phyloP scores from a whole-genome alignment of 148 eudicot species.

The Camellia lanceoleosa region DNA sequence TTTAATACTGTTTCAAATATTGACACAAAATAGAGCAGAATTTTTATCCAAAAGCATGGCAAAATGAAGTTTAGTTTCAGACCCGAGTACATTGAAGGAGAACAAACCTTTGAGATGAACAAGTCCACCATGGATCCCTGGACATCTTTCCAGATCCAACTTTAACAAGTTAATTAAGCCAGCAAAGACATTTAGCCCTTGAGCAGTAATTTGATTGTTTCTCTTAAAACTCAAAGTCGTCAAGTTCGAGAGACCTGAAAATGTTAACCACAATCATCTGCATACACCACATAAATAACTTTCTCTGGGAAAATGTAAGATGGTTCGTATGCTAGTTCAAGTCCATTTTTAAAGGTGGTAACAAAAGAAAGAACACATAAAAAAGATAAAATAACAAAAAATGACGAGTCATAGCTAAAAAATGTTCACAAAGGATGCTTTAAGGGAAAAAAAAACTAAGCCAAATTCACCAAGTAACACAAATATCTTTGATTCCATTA shows the following conservation, averaged over 20 bases:
- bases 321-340: not conserved
- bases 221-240: slow-evolving; percentile 58
- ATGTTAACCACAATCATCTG: not conserved
- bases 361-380: not conserved
- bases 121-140: slow-evolving; percentile 74
- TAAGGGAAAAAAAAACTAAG: not conserved
- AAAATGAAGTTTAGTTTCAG: not conserved
- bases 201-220: slow-evolving; percentile 57
- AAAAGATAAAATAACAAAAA: too few species aligned
- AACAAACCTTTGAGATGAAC: slow-evolving; percentile 68
- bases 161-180: slow-evolving; percentile 57
- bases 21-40: not conserved
- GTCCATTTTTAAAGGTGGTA: not conserved
- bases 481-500: not conserved
- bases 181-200: slow-evolving; percentile 62
- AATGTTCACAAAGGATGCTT: not conserved
- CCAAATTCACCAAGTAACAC: not conserved
- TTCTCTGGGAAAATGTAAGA: not conserved
- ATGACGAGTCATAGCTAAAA: not conserved
- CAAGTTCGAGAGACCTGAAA: slow-evolving; percentile 64
- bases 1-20: not conserved
- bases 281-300: not conserved
- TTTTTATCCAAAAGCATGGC: not conserved
- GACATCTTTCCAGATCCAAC: slow-evolving; percentile 81
- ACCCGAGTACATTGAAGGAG: not conserved